A percentile compares a stretch with the other conserved stretches of the same genome.
Conservation (phyloP, 495 filamentous ascomycete species). For the Penicillium salamii region DNA sequence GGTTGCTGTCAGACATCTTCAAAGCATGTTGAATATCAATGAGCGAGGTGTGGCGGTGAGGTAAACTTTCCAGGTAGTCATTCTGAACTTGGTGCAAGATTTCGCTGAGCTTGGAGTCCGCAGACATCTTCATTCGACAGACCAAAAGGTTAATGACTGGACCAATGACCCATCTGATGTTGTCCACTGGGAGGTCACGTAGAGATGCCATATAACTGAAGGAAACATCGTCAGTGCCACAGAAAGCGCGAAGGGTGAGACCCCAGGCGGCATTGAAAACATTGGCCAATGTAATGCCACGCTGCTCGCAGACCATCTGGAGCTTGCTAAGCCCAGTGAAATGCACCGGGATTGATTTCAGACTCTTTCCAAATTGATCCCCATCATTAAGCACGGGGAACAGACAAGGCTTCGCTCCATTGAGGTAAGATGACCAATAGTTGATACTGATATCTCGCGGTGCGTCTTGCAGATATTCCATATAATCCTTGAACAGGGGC, state of each 20-base stretch:
- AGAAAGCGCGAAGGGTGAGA: constrained; percentile 48
- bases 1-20: constrained; percentile 30
- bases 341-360: constrained; percentile 35
- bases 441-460: constrained; percentile 39
- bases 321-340: constrained; percentile 29
- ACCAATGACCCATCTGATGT: constrained; percentile 48
- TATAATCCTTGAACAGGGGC: constrained; percentile 55
- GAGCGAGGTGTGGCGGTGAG: constrained; percentile 47
- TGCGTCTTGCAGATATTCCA: constrained; percentile 41
- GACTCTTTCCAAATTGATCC: constrained; percentile 12
- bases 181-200: constrained; percentile 45
- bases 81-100: constrained; percentile 42
- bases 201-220: constrained; percentile 54
- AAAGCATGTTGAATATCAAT: constrained; percentile 53
- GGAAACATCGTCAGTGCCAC: constrained; percentile 47
- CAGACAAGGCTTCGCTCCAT: constrained; percentile 46
- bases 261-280: constrained; percentile 55
- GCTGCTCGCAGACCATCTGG: constrained; percentile 42
- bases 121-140: constrained; percentile 43
- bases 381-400: constrained; percentile 49
- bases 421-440: constrained; percentile 54
- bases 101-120: constrained; percentile 22
- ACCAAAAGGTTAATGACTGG: constrained; percentile 54
- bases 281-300: constrained; percentile 50
- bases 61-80: constrained; percentile 49